Base-by-base conservation (phyloP, 139 green algal species). In the Coelastrella sp. region DNA sequence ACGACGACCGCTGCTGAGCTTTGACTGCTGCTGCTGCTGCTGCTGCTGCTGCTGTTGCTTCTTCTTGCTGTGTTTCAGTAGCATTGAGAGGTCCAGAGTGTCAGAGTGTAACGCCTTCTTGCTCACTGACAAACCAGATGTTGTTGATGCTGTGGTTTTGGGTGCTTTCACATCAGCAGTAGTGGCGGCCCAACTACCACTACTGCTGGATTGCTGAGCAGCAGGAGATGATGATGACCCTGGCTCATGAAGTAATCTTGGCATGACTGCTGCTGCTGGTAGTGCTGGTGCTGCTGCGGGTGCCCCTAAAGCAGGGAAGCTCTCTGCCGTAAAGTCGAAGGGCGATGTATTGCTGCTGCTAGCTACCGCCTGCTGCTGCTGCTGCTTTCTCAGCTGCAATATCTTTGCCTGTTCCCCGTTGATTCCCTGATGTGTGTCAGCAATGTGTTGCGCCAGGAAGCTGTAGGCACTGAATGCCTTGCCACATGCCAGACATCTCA, bases 361-460 rank as follows among this genome's bases (percentile, higher is more conserved):
- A 11, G 25, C 77, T 43, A 5, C 38, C 32, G 1, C 1, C 60
- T 30, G 34, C 60, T 67, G 64, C 76, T 74, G 76, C 34, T 63
- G 63, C 50, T 35, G 80, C 67, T 43, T 37, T 67, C 48, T 59
- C 35, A 90, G 35, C 82, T 83, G 8, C 30, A 88, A 11, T 35
- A 84, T 83, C 73, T 94, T 94, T 38, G 89, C 87, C 27, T 92
- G 79, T 43, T 90, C 82, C 37, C 81, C 87, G 81, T 96, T 96
- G 41, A 92, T 57, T 5, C 93, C 92, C 19, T 51, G 81, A 50
- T 98, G 95, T 62, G 89, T 91, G n/a, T 92, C 87, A 40, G 85
- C 86, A 5, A 98, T 72, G 86, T 98, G 95, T 86, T 96, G 93
- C 1, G 88, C 91, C 9, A 98, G 85, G 63, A 85, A 79, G 2